phyloP scores from a whole-genome alignment of 768 basidiomycete species.

The Pleurotus eryngii region DNA sequence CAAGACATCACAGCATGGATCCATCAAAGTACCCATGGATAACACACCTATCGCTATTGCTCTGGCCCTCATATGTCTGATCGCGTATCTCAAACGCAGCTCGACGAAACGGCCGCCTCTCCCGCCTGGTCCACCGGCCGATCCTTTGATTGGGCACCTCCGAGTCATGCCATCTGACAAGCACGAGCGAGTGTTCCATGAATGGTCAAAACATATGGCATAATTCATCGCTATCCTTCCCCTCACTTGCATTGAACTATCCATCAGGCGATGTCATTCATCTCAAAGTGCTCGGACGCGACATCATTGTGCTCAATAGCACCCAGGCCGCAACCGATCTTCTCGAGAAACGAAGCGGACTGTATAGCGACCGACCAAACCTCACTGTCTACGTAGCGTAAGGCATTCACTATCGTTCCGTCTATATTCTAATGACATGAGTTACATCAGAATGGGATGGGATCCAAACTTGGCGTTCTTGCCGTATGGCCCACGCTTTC shows the following conservation, averaged over 20 bases:
- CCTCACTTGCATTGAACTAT: background rate
- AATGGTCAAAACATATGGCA: background rate
- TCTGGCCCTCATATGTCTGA: no score
- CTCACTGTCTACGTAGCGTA: slow-evolving; percentile 12
- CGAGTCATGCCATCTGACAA: background rate
- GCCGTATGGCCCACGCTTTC: slow-evolving; percentile 7
- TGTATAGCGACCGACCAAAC: slow-evolving; percentile 27
- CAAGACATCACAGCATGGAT: no score
- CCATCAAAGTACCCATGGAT: no score
- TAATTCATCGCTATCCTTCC: background rate
- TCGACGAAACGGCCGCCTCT: background rate
- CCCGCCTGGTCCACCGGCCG: background rate
- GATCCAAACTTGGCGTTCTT: background rate
- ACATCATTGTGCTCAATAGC: slow-evolving; percentile 28
- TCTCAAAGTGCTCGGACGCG: slow-evolving; percentile 13
- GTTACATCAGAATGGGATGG: slow-evolving; percentile 2
- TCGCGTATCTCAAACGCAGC: background rate
- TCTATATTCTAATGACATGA: no score
- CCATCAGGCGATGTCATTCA: slow-evolving; percentile 7
- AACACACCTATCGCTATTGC: no score
- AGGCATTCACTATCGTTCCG: background rate
- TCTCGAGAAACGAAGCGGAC: slow-evolving; percentile 24
- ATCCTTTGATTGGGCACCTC: background rate
- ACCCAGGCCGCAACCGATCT: slow-evolving; percentile 24
- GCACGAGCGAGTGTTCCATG: background rate